phyloP scores from a whole-genome alignment of 2,329 filamentous ascomycete species.

The Akanthomyces dipterigenus region DNA sequence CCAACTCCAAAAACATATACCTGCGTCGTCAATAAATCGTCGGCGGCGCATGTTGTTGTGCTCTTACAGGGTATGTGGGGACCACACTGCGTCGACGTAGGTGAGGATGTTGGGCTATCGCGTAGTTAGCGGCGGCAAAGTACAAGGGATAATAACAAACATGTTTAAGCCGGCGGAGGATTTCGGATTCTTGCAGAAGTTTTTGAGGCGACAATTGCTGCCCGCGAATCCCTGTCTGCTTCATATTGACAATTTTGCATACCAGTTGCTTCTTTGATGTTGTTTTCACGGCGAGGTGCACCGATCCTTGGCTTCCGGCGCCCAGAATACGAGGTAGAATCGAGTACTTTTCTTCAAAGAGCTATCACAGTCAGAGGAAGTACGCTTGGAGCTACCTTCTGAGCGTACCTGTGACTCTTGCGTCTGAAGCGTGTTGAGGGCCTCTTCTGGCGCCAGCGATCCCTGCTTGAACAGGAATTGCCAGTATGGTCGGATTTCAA shows the following conservation, averaged over 20 bases:
- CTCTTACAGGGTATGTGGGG: conserved; percentile 39
- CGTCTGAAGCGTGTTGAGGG: conserved; percentile 24
- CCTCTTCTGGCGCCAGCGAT: conserved; percentile 17
- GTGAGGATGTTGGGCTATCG: conserved; percentile 47
- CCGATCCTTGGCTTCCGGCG: conserved; percentile 29
- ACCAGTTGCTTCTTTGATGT: conserved; percentile 53
- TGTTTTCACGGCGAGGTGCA: conserved; percentile 37
- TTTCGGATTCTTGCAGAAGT: conserved; percentile 42
- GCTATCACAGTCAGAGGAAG: conserved; percentile 17
- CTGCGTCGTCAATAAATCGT: conserved; percentile 22
- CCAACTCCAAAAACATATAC: conserved; percentile 52
- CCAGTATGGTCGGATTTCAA: conserved; percentile 35
- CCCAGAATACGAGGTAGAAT: conserved; percentile 31
- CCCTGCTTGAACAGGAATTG: conserved; percentile 28
- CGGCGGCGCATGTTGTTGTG: not conserved
- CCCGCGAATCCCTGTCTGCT: conserved; percentile 22
- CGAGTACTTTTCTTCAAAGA: conserved; percentile 28
- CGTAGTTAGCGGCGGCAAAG: not conserved
- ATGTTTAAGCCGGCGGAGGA: conserved; percentile 47
- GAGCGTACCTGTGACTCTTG: conserved; percentile 27
- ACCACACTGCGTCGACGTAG: conserved; percentile 45
- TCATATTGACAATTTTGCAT: conserved; percentile 59
- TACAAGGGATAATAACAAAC: conserved; percentile 30
- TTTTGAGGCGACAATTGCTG: conserved; percentile 26
- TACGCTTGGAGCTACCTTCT: too few species aligned